Conservation (phyloP, 441 rosid genomes). For the Eruca vesicaria region DNA sequence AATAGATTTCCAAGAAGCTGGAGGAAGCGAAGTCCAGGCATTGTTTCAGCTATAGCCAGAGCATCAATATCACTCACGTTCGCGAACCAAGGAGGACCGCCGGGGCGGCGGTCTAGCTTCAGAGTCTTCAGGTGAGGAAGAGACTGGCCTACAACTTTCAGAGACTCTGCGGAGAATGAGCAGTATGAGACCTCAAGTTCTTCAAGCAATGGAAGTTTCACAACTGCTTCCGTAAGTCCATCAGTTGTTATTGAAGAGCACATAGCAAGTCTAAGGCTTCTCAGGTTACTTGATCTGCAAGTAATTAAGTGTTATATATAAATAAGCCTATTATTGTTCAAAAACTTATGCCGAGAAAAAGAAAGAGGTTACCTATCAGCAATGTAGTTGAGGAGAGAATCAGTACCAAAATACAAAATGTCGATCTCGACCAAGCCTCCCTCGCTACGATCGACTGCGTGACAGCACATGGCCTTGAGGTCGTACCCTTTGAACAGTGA, state of each 20-base stretch:
- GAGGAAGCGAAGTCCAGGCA: not conserved
- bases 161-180: not conserved
- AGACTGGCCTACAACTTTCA: not conserved
- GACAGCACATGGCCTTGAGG: not conserved
- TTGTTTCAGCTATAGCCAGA: not conserved
- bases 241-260: not conserved
- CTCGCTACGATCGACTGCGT: not conserved
- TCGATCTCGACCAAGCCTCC: constrained; percentile 17
- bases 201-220: not conserved
- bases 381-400: constrained; percentile 46
- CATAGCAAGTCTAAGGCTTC: not conserved
- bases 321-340: too few species aligned
- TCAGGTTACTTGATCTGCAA: not conserved
- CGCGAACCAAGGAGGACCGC: not conserved
- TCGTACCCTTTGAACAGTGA: not conserved
- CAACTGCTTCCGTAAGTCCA: not conserved
- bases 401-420: constrained; percentile 38
- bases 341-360: not conserved
- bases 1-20: not conserved
- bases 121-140: not conserved
- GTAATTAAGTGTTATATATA: not conserved
- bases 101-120: not conserved
- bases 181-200: not conserved
- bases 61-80: not conserved
- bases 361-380: constrained; percentile 37